Base-by-base conservation (phyloP, 1,139 yeast species). In the Yamadazyma epiphylla region DNA sequence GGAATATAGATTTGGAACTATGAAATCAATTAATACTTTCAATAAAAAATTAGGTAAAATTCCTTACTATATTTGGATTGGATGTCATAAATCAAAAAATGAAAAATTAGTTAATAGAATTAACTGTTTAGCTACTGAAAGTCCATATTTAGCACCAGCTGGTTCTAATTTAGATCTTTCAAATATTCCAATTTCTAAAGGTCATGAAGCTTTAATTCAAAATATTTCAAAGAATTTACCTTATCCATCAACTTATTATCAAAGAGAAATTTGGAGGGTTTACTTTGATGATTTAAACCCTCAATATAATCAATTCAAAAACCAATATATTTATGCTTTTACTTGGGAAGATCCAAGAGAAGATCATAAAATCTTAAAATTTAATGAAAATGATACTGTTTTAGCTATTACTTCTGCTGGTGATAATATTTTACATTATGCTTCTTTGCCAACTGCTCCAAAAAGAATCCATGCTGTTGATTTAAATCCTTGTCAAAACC, bases 311-410 rank as follows among this genome's bases (percentile, higher is more conserved):
- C 89, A 83, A 53, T 84, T 84, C 63, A 77, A 73, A 37, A 70
- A 81, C 51, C 88, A 83, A 57, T 84, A 82, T 54, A 84, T 84
- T 36, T 84, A 84, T 51, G 89, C 94, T 3, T 84, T 84, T 58
- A 84, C 94, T 7, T 84, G 95, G 95, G 95, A 84, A 58, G 94
- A 84, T 52, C 94, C 94, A 20, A 70, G 83, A 35, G 94, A 82
- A 56, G 95, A 84, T 56, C 73, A 77, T 41, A 68, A 70, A 26
- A 79, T 84, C 36, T 66, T 84, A 44, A 70, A 77, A 30, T 65
- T 84, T 45, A 64, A 67, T 23, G 58, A 75, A 11, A 66, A 72
- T 19, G 95, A 84, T 48, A 80, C 86, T 2, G 85, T 84, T 7
- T 67, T 84, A 45, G 91, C 91, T 15, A 84, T 84, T 37, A 83